Base-by-base conservation (phyloP, 805 yeast species). In the Zygoascus ofunaensis region DNA sequence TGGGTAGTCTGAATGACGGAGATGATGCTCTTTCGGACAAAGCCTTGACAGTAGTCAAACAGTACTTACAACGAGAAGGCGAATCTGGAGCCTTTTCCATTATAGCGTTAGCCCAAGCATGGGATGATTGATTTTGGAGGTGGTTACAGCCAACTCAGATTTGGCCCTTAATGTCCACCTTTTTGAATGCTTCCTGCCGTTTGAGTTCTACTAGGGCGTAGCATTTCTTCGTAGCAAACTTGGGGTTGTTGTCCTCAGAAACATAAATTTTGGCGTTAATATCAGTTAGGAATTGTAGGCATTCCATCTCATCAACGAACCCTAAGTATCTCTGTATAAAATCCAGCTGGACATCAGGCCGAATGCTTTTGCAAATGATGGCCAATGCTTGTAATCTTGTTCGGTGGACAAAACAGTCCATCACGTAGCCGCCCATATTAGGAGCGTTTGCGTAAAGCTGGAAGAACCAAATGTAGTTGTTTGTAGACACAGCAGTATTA, bases 101-200 rank as follows among this genome's bases (percentile, higher is more conserved):
- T 58, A 74, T 87, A 67, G 95, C 94, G 0, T 57, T 86, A 37
- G 82, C 77, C 1, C 51, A 49, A 10, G 42, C 42, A 3, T 37
- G 19, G 26, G 8, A 24, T 26, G 32, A 26, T 26, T 8, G 32
- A 26, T 26, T 14, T 26, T 8, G 8, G 32, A 8, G 14, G 14
- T 26, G 14, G 8, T n/a, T n/a, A 26, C 32, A 26, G 12, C 28
- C 17, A 15, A 2, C 21, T 41, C 45, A 64, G 5, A 62, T 71
- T 63, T 89, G 97, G 1, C 97, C 97, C 67, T 89, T 89, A 49
- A 90, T 87, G 58, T 89, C 97, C 12, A 89, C 79, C 56, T 72
- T 80, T 48, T 66, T 74, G 52, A 72, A 71, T 28, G 63, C 65
- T 39, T 53, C 62, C 49, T 60, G 62, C 51, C 62, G 68, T 39